These are phyloP conservation scores for Ochetophila trinervis DNA, from an alignment of 306 rosid genomes.

Conservation along the genomic window DNA sequence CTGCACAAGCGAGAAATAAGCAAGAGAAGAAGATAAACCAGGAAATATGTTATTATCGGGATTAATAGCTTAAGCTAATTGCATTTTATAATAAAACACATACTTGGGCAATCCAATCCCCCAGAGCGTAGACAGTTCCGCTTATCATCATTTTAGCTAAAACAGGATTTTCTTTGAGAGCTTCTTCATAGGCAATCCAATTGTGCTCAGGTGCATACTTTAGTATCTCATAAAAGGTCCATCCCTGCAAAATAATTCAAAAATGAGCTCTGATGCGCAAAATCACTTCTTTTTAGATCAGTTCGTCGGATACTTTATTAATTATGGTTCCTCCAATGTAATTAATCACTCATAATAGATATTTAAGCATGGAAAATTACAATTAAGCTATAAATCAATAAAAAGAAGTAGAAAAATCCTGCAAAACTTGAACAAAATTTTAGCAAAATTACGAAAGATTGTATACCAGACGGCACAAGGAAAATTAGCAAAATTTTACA, in stretches of 20 bases:
- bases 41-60: background rate
- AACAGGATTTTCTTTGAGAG: constrained; percentile 79
- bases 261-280: constrained; percentile 7
- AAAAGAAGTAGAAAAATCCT: too few species aligned
- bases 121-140: constrained; percentile 78
- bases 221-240: constrained; percentile 92
- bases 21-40: constrained; percentile 4
- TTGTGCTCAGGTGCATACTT: constrained; percentile 94
- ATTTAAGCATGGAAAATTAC: too few species aligned
- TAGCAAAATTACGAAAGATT: too few species aligned
- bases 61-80: constrained; percentile 13
- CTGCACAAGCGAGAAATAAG: constrained; percentile 35
- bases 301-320: too few species aligned
- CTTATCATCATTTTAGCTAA: constrained; percentile 91
- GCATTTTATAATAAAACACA: constrained; percentile 11
- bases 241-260: constrained; percentile 56
- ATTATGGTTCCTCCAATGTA: too few species aligned
- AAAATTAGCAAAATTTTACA: background rate
- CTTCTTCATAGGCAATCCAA: constrained; percentile 93
- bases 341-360: too few species aligned
- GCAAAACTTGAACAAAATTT: too few species aligned
- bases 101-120: constrained; percentile 98
- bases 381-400: too few species aligned
- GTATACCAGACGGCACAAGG: background rate
- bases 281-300: background rate